Evolutionary conservation across 2,329 filamentous ascomycete species (phyloP).

Genomic region (Huntiella omanensis): DNA sequence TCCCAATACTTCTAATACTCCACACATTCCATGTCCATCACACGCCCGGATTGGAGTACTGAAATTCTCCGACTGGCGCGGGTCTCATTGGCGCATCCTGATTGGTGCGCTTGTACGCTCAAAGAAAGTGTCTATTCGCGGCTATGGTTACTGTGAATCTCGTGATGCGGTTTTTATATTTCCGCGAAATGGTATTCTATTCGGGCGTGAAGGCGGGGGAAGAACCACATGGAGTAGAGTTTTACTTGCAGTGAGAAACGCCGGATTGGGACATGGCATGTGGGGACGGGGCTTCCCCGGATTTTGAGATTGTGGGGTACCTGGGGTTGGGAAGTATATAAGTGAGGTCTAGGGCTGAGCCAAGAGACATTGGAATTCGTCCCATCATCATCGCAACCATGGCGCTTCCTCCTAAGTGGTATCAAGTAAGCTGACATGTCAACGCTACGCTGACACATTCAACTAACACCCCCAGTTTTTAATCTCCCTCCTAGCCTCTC

Average conservation of each 20-base stretch:
- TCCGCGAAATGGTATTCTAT: too few relatives aligned
- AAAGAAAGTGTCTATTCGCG: too few relatives aligned
- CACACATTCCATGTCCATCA: not conserved
- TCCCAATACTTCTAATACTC: not conserved
- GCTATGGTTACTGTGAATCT: too few relatives aligned
- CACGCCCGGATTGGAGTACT: not conserved
- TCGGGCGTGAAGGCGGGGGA: too few relatives aligned
- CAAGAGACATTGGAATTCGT: not conserved
- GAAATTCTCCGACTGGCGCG: not conserved
- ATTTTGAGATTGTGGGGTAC: not conserved
- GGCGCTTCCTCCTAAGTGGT: constrained; percentile 26
- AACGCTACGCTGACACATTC: not conserved
- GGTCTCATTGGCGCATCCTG: too few relatives aligned
- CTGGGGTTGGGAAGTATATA: not conserved
- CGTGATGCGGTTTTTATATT: too few relatives aligned
- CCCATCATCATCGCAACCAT: constrained; percentile 15
- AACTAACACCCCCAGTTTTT: constrained; percentile 22
- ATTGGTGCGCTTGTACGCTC: too few relatives aligned
- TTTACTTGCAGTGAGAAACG: too few relatives aligned
- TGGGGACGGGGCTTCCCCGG: too few relatives aligned
- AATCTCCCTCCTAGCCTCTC: constrained; percentile 34
- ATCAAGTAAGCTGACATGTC: constrained; percentile 13
- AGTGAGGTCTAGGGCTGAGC: not conserved
- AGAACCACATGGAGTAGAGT: too few relatives aligned
- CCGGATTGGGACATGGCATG: too few relatives aligned